Evolutionary conservation across 192 early-diverging fungal species (phyloP).

Genomic region (Funneliformis mosseae): DNA sequence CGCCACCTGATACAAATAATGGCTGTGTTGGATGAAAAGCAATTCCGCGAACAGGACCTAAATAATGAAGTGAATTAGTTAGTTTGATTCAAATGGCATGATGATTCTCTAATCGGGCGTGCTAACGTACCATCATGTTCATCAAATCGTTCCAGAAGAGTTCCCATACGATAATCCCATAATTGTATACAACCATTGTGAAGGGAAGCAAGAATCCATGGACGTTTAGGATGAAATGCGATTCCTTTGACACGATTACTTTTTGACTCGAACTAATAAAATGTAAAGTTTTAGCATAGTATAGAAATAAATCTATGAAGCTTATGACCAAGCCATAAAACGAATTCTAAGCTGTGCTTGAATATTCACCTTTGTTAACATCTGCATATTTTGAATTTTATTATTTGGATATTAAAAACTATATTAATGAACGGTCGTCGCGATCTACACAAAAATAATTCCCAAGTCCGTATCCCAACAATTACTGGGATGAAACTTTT

Average conservation of each 20-base stretch:
- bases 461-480: neutral
- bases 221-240: conserved; percentile 95
- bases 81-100: neutral
- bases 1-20: conserved; percentile 96
- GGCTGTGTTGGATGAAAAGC: conserved; percentile 96
- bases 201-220: conserved; percentile 96
- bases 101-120: neutral
- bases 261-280: conserved; percentile 92
- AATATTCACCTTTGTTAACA: conserved; percentile 71
- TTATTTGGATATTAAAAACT: neutral
- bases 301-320: neutral
- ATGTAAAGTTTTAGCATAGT: neutral
- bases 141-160: conserved; percentile 95
- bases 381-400: conserved; percentile 60
- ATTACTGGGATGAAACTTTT: too few species aligned
- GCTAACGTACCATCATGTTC: conserved; percentile 92
- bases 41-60: conserved; percentile 96
- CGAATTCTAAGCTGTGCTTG: neutral
- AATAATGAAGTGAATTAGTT: neutral
- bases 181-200: conserved; percentile 98
- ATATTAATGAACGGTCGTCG: neutral
- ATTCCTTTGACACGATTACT: conserved; percentile 97
- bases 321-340: neutral
- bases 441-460: neutral
- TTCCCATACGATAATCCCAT: conserved; percentile 99